Evolutionary conservation across 371 early-diverging fungal genomes (phyloP).

Genomic region (Chytridium lagenaria): DNA sequence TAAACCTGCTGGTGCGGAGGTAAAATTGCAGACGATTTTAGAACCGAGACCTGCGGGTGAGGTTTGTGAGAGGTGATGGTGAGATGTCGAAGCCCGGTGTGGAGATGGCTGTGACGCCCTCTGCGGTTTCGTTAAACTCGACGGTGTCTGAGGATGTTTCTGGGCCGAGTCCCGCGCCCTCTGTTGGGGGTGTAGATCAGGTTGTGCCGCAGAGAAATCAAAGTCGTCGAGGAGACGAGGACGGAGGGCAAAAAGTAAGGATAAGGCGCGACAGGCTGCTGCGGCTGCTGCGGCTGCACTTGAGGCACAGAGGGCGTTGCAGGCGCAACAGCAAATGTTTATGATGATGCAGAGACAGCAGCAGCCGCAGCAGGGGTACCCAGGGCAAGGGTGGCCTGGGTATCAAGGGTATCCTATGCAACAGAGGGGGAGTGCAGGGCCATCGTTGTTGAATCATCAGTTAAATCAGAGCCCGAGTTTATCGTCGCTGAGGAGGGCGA

Average conservation of each 20-base stretch:
- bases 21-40: too few species aligned
- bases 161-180: neutral
- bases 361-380: too few species aligned
- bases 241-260: neutral
- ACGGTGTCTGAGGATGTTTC: too few species aligned
- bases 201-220: neutral
- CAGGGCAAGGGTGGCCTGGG: neutral
- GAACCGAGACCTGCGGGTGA: too few species aligned
- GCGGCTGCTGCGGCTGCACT: neutral
- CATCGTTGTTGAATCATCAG: neutral
- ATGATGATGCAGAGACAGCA: too few species aligned
- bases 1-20: too few species aligned
- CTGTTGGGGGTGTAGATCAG: neutral
- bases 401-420: neutral
- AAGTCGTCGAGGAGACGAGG: neutral
- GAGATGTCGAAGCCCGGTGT: too few species aligned
- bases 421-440: neutral
- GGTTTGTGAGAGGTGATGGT: too few species aligned
- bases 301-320: neutral
- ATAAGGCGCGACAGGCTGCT: neutral
- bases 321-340: neutral
- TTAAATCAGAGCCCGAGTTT: neutral
- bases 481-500: too few species aligned
- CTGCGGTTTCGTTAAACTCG: too few species aligned
- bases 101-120: too few species aligned